Evolutionary conservation across 345 rosid genomes (phyloP), one percentile per base, ranked within the genome.

Genomic region (Salix suchowensis): DNA sequence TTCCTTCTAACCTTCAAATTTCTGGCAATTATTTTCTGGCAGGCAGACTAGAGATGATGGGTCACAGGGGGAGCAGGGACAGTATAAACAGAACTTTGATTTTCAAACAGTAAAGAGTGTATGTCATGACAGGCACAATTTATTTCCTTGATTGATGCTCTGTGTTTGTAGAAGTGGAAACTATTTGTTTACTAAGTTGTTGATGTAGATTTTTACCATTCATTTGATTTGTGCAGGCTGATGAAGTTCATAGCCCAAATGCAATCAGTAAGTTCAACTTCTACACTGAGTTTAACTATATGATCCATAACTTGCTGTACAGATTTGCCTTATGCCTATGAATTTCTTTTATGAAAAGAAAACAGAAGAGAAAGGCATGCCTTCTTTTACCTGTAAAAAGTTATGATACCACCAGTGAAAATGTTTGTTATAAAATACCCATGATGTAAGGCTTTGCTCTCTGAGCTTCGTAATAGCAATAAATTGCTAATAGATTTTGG

Each of bases 1-100:
- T 28, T 42, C 42, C 16, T 39, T 65, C 75, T 39, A 55, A 73
- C 60, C 34, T 48, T 86, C 26, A 48, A 30, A 76, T 70, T 82
- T 65, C 40, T 80, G 74, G 72, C 74, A 74, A 74, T 75, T 86
- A 71, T 77, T 85, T 76, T 73, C 75, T 86, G 86, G 71, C 91
- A 91, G 97, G 68, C 89, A 87, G 89, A 84, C 62, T 62, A 82
- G 76, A 75, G 89, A 84, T 73, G 77, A 65, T 34, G 18, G 10
- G 16, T 78, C 73, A 58, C 84, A 68, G 42, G 74, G 34, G 46
- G 71, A 77, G 69, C 77, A 76, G 79, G 85, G 83, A 75, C 79
- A 73, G 44, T 60, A 46, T 44, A 37, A 67, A 46, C 82, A 34
- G 74, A 84, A 61, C 32, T 70, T 76, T 68, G 87, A 76, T 9